Percentiles rank a stretch among this genome's conserved stretches.
phyloP scores from a whole-genome alignment of 2,329 filamentous ascomycete genomes.

The Zymoseptoria brevis region DNA sequence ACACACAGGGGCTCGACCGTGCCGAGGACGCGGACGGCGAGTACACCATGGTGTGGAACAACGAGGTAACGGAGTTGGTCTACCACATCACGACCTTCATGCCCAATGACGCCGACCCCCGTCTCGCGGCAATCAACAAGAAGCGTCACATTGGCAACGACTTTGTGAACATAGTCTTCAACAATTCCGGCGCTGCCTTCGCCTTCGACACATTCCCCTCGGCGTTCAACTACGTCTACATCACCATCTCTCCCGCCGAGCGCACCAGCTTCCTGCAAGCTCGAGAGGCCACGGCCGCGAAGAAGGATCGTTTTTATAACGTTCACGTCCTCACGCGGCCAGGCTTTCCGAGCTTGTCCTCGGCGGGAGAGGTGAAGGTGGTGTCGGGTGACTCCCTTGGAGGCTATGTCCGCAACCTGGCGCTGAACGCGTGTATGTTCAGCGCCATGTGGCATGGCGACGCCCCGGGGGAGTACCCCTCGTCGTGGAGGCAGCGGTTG shows the following conservation, averaged over 20 bases:
- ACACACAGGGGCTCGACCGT: conserved; percentile 83
- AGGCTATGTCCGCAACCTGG: conserved; percentile 76
- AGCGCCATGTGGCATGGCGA: conserved; percentile 73
- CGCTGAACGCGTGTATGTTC: conserved; percentile 90
- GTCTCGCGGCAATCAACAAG: conserved; percentile 58
- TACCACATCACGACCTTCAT: conserved; percentile 97
- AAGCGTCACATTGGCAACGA: conserved; percentile 96
- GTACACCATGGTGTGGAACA: conserved; percentile 88
- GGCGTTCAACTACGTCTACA: conserved; percentile 94
- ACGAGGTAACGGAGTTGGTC: conserved; percentile 87
- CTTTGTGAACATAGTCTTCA: conserved; percentile 96
- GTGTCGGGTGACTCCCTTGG: conserved; percentile 75
- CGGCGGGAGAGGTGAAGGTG: conserved; percentile 81
- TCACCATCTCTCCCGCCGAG: conserved; percentile 86
- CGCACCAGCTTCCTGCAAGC: conserved; percentile 66
- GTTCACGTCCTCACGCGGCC: conserved; percentile 83
- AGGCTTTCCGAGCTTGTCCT: conserved; percentile 85
- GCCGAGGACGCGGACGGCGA: conserved; percentile 72
- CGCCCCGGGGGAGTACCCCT: conserved; percentile 60
- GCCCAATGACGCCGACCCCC: conserved; percentile 74
- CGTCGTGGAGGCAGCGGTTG: conserved; percentile 81
- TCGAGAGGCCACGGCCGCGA: conserved; percentile 34
- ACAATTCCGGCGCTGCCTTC: conserved; percentile 82
- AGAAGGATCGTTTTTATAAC: conserved; percentile 61
- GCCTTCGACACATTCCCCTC: conserved; percentile 87